These are phyloP conservation scores for Intubia oerlemansii DNA, from an alignment of 2,329 filamentous ascomycete species.

Conservation along the genomic window DNA sequence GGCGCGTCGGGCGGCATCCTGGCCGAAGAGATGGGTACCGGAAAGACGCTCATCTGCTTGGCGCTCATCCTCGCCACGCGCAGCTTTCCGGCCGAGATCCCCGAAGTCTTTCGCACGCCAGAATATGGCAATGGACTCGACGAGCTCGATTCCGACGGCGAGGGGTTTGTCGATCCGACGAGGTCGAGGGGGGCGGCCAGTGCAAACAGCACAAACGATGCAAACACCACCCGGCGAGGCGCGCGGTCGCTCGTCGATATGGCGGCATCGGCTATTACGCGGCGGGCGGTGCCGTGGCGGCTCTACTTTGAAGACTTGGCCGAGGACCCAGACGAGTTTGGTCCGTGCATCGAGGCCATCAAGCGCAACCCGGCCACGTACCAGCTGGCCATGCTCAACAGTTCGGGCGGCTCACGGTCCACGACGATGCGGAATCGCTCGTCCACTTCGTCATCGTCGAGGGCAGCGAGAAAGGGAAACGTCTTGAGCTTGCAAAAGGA, in stretches of 20 bases:
- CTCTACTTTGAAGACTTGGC: constrained; percentile 24
- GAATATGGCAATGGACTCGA: too few species aligned
- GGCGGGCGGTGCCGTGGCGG: constrained; percentile 21
- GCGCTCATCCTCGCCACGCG: constrained; percentile 55
- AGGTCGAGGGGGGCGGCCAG: constrained; percentile 11
- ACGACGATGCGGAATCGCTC: too few species aligned
- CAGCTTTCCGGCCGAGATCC: constrained; percentile 42
- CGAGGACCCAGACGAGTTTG: constrained; percentile 25
- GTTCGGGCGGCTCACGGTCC: too few species aligned
- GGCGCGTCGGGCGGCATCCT: constrained; percentile 54
- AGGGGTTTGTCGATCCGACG: too few species aligned
- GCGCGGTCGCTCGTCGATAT: constrained; percentile 50
- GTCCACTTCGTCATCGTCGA: too few species aligned
- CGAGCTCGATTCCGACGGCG: too few species aligned
- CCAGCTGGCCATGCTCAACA: too few species aligned
- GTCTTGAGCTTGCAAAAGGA: too few species aligned
- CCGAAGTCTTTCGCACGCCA: too few species aligned
- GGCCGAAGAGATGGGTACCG: constrained; percentile 61
- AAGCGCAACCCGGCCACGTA: constrained; percentile 37
- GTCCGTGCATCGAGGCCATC: constrained; percentile 35
- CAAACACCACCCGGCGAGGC: constrained; percentile 16
- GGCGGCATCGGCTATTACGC: constrained; percentile 45
- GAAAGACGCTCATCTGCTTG: constrained; percentile 78
- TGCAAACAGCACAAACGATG: too few species aligned
- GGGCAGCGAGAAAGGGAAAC: background rate